Percentiles rank a stretch among this genome's conserved stretches.
phyloP scores from a whole-genome alignment of 2,329 filamentous ascomycete species.

The Cytospora mali region DNA sequence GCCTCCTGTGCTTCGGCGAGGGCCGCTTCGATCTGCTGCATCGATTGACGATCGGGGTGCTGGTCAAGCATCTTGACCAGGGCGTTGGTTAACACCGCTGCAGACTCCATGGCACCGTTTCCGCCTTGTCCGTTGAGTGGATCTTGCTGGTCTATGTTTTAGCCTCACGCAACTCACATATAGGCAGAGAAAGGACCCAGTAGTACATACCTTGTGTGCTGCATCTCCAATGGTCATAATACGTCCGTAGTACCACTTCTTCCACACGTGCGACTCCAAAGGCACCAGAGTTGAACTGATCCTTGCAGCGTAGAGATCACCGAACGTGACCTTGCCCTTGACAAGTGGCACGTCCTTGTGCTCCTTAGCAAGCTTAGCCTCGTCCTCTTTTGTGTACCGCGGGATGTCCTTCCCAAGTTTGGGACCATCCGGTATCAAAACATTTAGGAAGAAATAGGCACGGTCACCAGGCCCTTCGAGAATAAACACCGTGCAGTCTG shows the following conservation, averaged over 20 bases:
- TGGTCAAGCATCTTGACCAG: not conserved
- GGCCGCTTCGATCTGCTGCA: not conserved
- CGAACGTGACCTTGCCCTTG: slow-evolving; percentile 20
- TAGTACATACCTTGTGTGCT: slow-evolving; percentile 37
- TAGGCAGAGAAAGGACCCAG: not conserved
- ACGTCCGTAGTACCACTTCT: slow-evolving; percentile 38
- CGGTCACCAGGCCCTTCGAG: not conserved
- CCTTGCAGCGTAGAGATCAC: slow-evolving; percentile 11
- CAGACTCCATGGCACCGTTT: not conserved
- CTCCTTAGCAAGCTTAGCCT: not conserved
- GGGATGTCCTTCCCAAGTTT: not conserved
- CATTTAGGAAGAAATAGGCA: not conserved
- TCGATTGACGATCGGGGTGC: not conserved
- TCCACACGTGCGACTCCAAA: slow-evolving; percentile 37
- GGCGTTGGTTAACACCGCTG: not conserved
- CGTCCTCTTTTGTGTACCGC: slow-evolving; percentile 12
- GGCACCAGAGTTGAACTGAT: slow-evolving; percentile 36
- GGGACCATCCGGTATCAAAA: not conserved
- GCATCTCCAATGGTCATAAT: slow-evolving; percentile 39
- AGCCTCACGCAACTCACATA: not conserved
- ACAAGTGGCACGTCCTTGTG: slow-evolving; percentile 21
- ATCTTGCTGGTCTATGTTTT: not conserved
- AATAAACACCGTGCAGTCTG: not conserved
- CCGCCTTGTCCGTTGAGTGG: not conserved
- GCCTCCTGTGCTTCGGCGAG: not conserved